These are phyloP conservation scores for Krasilnikovozyma curviuscula DNA, from an alignment of 768 basidiomycete genomes.

Conservation along the genomic window DNA sequence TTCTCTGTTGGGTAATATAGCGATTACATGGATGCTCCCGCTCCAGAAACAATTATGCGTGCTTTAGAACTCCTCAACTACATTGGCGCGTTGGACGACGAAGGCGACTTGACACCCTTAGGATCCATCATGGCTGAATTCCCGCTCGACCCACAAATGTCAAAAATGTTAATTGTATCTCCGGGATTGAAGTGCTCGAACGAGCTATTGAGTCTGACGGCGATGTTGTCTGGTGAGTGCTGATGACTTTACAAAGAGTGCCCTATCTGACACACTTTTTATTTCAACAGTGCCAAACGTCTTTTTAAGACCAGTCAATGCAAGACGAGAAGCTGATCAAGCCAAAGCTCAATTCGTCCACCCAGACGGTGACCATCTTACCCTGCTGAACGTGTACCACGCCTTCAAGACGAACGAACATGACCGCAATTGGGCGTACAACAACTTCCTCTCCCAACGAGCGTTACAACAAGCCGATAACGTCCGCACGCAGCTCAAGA, in stretches of 20 bases:
- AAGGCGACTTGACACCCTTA: constrained; percentile 68
- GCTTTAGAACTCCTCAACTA: constrained; percentile 86
- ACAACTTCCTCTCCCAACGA: constrained; percentile 63
- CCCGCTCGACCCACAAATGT: constrained; percentile 88
- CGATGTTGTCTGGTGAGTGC: constrained; percentile 74
- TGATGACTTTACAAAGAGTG: background rate
- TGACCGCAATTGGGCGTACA: constrained; percentile 79
- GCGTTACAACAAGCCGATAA: constrained; percentile 82
- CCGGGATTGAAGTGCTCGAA: constrained; percentile 93
- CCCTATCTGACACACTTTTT: background rate
- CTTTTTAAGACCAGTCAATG: constrained; percentile 79
- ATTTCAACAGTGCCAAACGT: constrained; percentile 54
- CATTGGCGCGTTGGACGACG: constrained; percentile 79
- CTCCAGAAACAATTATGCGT: constrained; percentile 91
- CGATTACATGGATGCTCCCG: constrained; percentile 51
- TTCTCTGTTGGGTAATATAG: background rate
- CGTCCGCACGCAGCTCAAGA: constrained; percentile 68
- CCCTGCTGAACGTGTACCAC: constrained; percentile 85
- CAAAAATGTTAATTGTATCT: constrained; percentile 83
- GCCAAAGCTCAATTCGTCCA: constrained; percentile 75
- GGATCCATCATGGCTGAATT: constrained; percentile 93
- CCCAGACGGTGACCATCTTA: constrained; percentile 92
- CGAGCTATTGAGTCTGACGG: constrained; percentile 81
- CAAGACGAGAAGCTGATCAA: constrained; percentile 73
- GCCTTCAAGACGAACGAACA: constrained; percentile 58